Evolutionary conservation across 2,329 filamentous ascomycete genomes (phyloP).

Genomic region (Stagonosporopsis vannaccii): DNA sequence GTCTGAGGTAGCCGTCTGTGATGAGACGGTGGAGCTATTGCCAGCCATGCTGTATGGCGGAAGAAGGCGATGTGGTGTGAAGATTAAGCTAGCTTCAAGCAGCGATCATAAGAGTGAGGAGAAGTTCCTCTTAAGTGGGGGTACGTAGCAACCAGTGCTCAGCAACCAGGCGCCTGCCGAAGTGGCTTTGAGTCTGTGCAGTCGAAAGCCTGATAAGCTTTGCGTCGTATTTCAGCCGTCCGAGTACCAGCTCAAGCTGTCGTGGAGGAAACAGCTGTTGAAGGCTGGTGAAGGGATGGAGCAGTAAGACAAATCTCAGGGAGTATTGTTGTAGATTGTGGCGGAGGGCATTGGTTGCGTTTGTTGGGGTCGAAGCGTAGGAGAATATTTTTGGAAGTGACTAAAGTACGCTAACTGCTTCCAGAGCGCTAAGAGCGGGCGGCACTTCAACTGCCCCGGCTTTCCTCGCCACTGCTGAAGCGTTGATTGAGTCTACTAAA

Average conservation of each 20-base stretch:
- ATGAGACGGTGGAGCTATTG: conserved; percentile 21
- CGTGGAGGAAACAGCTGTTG: conserved; percentile 6
- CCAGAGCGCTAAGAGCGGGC: conserved; percentile 5
- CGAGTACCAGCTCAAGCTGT: conserved; percentile 5
- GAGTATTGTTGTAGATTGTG: conserved; percentile 6
- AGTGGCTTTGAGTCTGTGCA: conserved; percentile 23
- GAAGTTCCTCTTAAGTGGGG: conserved; percentile 8
- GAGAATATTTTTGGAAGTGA: conserved; percentile 19
- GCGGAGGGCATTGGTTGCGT: conserved; percentile 5
- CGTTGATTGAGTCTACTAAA: not conserved
- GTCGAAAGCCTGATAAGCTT: conserved; percentile 23
- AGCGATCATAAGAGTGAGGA: conserved; percentile 16
- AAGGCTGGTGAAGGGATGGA: not conserved
- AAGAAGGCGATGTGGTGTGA: conserved; percentile 1
- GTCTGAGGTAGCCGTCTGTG: conserved; percentile 25
- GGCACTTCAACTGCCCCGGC: conserved; percentile 10
- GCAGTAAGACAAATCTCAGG: conserved; percentile 5
- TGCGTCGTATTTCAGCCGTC: conserved; percentile 14
- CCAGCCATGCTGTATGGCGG: conserved; percentile 29
- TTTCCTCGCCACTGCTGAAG: not conserved
- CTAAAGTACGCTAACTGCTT: not conserved
- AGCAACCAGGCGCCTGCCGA: conserved; percentile 10
- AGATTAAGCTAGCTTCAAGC: conserved; percentile 12
- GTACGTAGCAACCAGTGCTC: conserved; percentile 21
- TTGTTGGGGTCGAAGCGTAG: conserved; percentile 16